Percentiles rank a stretch among this genome's conserved stretches.
These are phyloP conservation scores for Coniella lustricola DNA, from an alignment of 2,329 filamentous ascomycete genomes.

Conservation along the genomic window DNA sequence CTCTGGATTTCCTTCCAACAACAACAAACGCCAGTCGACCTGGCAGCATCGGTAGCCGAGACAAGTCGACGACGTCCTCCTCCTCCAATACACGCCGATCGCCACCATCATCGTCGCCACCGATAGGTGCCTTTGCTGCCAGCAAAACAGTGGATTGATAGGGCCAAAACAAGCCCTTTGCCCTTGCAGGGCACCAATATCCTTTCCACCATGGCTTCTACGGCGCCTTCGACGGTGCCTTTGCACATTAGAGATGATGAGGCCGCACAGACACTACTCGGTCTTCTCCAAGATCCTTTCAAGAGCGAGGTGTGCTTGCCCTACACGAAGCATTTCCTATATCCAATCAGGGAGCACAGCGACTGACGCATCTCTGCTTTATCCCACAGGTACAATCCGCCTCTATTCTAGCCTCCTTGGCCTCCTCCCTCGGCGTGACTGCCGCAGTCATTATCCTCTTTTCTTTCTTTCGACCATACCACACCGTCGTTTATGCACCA, in stretches of 20 bases:
- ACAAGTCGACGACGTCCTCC: background rate
- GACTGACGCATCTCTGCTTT: background rate
- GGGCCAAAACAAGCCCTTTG: conserved; percentile 1
- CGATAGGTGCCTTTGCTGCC: background rate
- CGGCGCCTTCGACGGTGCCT: background rate
- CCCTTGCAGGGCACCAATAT: conserved; percentile 2
- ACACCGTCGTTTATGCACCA: conserved; percentile 88
- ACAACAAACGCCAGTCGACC: background rate
- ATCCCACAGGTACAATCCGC: conserved; percentile 36
- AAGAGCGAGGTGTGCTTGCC: conserved; percentile 33
- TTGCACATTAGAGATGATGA: conserved; percentile 13
- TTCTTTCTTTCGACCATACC: conserved; percentile 83
- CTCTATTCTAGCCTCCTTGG: conserved; percentile 72
- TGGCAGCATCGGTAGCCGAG: background rate
- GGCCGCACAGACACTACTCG: conserved; percentile 36
- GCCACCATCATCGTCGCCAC: background rate
- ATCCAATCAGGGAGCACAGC: background rate
- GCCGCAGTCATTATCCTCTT: conserved; percentile 69
- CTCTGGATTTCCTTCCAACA: background rate
- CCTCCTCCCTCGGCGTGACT: conserved; percentile 71
- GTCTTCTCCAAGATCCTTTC: conserved; percentile 45
- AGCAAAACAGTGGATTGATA: background rate
- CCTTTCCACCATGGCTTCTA: conserved; percentile 8
- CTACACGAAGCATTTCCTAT: too few species aligned
- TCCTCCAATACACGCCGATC: background rate